Evolutionary conservation across 2,329 filamentous ascomycete genomes (phyloP), one percentile per base, ranked within the genome.

Genomic region (Pleoardoris graminearum): DNA sequence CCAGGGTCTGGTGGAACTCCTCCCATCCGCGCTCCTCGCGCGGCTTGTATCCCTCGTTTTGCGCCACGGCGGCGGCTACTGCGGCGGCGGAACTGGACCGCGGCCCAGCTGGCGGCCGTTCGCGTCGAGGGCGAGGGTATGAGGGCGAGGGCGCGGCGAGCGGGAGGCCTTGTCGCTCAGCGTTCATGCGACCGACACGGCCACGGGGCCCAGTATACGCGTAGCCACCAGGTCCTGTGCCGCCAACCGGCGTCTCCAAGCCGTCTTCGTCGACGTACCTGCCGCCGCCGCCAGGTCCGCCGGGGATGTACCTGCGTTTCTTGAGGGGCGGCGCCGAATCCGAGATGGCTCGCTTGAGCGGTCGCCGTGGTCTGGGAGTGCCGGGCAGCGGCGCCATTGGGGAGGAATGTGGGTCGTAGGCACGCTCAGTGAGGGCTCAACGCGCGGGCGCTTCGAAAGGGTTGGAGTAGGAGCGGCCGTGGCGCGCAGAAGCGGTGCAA

Each of bases 1-100:
- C 92, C 47, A 99, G 83, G 65, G 97, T 90, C 0, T 91, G 91
- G 73, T 99, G 94, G 60, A 97, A 97, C 71, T 99, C 94, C 68
- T 97, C 92, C 91, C 93, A 99, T 47, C 91, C 90, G 57, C 93
- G 86, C 77, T 99, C 94, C 76, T 99, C 94, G 67, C 94, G 84
- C 27, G 94, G 94, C 72, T 99, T 99, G 76, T 97, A 97, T 45
- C 93, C 92, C 77, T 97, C 94, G 65, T 86, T 92, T 69, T 96
- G 91, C 62, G 91, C 90, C 53, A 94, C 88, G 3, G 89, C 88
- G 5, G 91, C 91, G 45, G 92, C 90, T 21, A 92, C 90, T 23
- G 91, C 91, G 11, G 93, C 91, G n/a, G 84, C 91, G 39, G 90
- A 93, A 64, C 88, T 91, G 74, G 89, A 95, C 60, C 89, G 84